A percentile compares a stretch with the other conserved stretches of the same genome.
Evolutionary conservation across 352 stramenopile species (phyloP).

Genomic region (Globisporangium emineosum): DNA sequence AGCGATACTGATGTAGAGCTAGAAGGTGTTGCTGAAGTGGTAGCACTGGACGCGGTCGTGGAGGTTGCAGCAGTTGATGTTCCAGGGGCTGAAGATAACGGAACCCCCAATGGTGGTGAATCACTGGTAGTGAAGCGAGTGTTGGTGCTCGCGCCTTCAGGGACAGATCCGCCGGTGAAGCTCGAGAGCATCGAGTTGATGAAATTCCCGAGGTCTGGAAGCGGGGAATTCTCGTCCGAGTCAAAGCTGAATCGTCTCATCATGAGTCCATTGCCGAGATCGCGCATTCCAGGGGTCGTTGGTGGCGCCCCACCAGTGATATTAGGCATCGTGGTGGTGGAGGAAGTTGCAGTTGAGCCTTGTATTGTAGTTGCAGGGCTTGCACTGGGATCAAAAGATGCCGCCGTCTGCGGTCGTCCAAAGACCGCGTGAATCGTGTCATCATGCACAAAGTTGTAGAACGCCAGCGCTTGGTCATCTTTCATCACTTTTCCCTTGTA

Average conservation of each 20-base stretch:
- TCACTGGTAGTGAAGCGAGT: constrained; percentile 1
- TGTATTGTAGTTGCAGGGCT: background rate
- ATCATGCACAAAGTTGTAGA: constrained; percentile 30
- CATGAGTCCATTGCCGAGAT: constrained; percentile 17
- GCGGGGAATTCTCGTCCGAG: constrained; percentile 1
- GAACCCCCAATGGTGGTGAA: background rate
- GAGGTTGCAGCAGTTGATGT: background rate
- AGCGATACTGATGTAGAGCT: background rate
- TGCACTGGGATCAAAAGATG: background rate
- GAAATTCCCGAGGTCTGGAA: constrained; percentile 16
- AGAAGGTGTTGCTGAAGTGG: background rate
- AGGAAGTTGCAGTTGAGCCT: background rate
- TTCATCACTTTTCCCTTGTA: constrained; percentile 57
- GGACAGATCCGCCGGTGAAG: constrained; percentile 7
- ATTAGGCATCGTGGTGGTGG: background rate
- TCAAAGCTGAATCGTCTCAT: constrained; percentile 19
- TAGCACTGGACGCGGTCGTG: background rate
- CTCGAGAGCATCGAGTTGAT: constrained; percentile 21
- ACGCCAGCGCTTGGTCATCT: constrained; percentile 28
- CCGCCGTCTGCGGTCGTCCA: constrained; percentile 12
- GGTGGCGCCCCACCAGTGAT: background rate
- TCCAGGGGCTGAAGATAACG: background rate
- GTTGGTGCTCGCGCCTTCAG: constrained; percentile 7
- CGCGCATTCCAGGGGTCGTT: background rate
- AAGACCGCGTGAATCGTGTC: constrained; percentile 47